Percentiles rank a stretch among this genome's conserved stretches.
Evolutionary conservation across 2,329 filamentous ascomycete genomes (phyloP).

Genomic region (Dactylellina parvicollis): DNA sequence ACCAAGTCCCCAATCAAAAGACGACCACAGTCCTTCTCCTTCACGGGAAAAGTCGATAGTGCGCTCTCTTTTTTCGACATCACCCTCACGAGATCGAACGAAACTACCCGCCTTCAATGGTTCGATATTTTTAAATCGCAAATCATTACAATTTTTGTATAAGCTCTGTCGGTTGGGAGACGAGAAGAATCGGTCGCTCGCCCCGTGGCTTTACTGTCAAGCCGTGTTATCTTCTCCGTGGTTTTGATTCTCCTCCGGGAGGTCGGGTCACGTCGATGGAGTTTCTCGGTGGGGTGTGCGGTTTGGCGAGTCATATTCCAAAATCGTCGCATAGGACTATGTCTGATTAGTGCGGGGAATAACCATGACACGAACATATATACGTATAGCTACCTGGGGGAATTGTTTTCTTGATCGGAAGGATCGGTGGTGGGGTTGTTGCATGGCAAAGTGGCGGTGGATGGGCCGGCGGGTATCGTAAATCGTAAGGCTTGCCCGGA

Average conservation of each 20-base stretch:
- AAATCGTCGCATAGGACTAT: slow-evolving; percentile 54
- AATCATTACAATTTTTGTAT: slow-evolving; percentile 53
- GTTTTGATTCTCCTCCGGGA: slow-evolving; percentile 37
- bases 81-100: slow-evolving; percentile 51
- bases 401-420: not conserved
- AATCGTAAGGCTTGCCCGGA: not conserved
- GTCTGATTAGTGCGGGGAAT: slow-evolving; percentile 54
- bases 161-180: slow-evolving; percentile 54
- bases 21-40: slow-evolving; percentile 34
- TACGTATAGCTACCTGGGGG: not conserved
- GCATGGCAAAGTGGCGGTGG: not conserved
- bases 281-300: slow-evolving; percentile 35
- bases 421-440: not conserved
- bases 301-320: slow-evolving; percentile 53
- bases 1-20: slow-evolving; percentile 53
- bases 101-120: slow-evolving; percentile 28
- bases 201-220: slow-evolving; percentile 41
- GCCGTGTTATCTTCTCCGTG: slow-evolving; percentile 17
- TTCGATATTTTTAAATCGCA: slow-evolving; percentile 45
- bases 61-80: slow-evolving; percentile 48
- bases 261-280: slow-evolving; percentile 52
- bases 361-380: slow-evolving; percentile 54
- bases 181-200: slow-evolving; percentile 36
- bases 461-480: not conserved
- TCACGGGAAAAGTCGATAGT: slow-evolving; percentile 32